Percentiles rank a stretch among this genome's conserved stretches.
These are phyloP conservation scores for Camellia lanceoleosa DNA, from an alignment of 148 eudicot species.

Conservation along the genomic window DNA sequence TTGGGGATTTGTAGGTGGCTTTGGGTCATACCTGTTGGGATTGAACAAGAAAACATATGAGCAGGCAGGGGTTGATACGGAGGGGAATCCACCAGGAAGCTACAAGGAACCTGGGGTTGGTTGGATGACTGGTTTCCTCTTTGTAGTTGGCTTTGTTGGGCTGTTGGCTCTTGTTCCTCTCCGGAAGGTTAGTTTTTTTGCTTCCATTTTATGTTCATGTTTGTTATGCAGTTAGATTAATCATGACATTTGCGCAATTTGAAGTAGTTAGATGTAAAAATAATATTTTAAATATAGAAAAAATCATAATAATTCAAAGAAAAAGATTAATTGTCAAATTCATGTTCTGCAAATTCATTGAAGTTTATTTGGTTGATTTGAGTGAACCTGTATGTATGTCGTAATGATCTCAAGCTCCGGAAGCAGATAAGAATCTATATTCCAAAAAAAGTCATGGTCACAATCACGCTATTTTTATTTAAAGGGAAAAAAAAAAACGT, in stretches of 20 bases:
- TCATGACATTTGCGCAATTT: no score
- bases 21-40: constrained; percentile 82
- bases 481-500: no score
- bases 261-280: no score
- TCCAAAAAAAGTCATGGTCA: no score
- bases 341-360: not conserved
- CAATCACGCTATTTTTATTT: no score
- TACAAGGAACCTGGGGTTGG: constrained; percentile 59
- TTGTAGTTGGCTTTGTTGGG: constrained; percentile 70
- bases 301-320: no score
- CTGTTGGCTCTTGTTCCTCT: constrained; percentile 75
- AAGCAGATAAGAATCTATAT: no score
- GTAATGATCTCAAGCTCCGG: not conserved
- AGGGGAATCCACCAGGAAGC: constrained; percentile 66
- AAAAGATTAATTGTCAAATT: no score
- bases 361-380: not conserved
- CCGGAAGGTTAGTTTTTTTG: constrained; percentile 50
- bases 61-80: constrained; percentile 67
- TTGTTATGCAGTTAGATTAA: no score
- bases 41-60: constrained; percentile 70
- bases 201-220: not conserved
- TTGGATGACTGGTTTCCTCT: constrained; percentile 87
- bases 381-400: not conserved
- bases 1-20: constrained; percentile 54
- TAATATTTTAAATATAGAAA: no score